Conservation (phyloP, 1,139 yeast species). For the Scheffersomyces stambukii region DNA sequence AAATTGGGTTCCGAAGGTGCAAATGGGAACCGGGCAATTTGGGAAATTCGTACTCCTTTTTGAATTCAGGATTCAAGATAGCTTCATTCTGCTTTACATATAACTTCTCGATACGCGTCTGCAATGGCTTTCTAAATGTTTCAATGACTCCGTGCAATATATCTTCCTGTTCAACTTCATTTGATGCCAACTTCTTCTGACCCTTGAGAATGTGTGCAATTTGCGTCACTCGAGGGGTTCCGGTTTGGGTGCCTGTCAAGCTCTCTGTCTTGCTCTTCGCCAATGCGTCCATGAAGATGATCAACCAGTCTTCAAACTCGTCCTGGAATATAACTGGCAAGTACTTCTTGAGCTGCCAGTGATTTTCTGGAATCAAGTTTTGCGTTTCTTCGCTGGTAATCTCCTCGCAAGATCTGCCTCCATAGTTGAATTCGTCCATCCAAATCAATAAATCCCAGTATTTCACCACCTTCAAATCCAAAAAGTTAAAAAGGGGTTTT, state of each 20-base stretch:
- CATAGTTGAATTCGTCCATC: slow-evolving; percentile 90
- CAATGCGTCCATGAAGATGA: slow-evolving; percentile 70
- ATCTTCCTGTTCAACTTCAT: slow-evolving; percentile 25
- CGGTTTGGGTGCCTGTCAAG: slow-evolving; percentile 28
- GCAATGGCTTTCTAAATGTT: slow-evolving; percentile 57
- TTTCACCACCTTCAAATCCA: slow-evolving; percentile 68
- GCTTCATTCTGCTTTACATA: slow-evolving; percentile 69
- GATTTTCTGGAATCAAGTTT: slow-evolving; percentile 53
- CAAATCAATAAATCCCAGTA: slow-evolving; percentile 92
- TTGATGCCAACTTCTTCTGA: slow-evolving; percentile 31
- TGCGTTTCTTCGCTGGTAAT: slow-evolving; percentile 56
- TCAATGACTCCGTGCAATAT: slow-evolving; percentile 41
- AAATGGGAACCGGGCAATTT: slow-evolving; percentile 66
- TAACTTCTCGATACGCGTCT: slow-evolving; percentile 63
- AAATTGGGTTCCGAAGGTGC: slow-evolving; percentile 61
- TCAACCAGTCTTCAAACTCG: slow-evolving; percentile 87
- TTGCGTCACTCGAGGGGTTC: slow-evolving; percentile 66
- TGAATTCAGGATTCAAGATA: slow-evolving; percentile 61
- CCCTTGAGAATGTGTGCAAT: slow-evolving; percentile 51
- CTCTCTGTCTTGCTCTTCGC: slow-evolving; percentile 50
- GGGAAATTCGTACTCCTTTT: slow-evolving; percentile 69
- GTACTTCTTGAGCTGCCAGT: slow-evolving; percentile 79
- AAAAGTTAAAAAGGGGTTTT: slow-evolving; percentile 75
- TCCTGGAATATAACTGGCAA: slow-evolving; percentile 71
- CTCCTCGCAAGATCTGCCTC: slow-evolving; percentile 72